These are phyloP conservation scores for Dittrichia graveolens DNA, from an alignment of 129 eudicot species.

Conservation along the genomic window DNA sequence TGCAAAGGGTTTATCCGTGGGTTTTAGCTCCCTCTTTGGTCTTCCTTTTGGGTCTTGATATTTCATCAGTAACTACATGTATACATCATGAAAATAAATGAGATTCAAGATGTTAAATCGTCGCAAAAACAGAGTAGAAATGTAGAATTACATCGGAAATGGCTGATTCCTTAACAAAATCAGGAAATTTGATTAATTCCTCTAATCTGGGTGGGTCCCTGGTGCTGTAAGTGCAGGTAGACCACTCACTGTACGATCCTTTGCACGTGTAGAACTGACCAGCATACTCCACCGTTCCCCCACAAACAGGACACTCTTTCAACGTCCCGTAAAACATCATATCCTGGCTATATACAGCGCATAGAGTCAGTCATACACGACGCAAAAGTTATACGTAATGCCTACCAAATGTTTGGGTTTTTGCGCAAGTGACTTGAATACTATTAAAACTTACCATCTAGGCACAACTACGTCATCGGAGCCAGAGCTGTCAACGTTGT, in stretches of 20 bases:
- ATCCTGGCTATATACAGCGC: slow-evolving; percentile 52
- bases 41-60: slow-evolving; percentile 46
- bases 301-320: slow-evolving; percentile 62
- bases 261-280: slow-evolving; percentile 47
- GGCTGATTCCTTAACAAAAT: slow-evolving; percentile 47
- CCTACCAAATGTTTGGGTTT: slow-evolving; percentile 12
- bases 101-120: not conserved
- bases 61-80: slow-evolving; percentile 49
- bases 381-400: not conserved
- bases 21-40: slow-evolving; percentile 28
- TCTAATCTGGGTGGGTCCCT: slow-evolving; percentile 59
- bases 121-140: not conserved
- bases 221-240: slow-evolving; percentile 64
- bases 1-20: slow-evolving; percentile 53
- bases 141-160: slow-evolving; percentile 54
- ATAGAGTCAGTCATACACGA: not conserved
- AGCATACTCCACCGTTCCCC: slow-evolving; percentile 43
- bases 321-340: slow-evolving; percentile 72
- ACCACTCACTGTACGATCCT: slow-evolving; percentile 78
- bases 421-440: not conserved
- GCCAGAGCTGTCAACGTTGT: slow-evolving; percentile 43
- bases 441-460: slow-evolving; percentile 48
- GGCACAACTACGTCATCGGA: slow-evolving; percentile 65
- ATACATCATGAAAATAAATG: not conserved
- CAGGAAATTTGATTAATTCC: slow-evolving; percentile 50